Evolutionary conservation across 2,329 filamentous ascomycete genomes (phyloP).

Genomic region (Penicillium sp.): DNA sequence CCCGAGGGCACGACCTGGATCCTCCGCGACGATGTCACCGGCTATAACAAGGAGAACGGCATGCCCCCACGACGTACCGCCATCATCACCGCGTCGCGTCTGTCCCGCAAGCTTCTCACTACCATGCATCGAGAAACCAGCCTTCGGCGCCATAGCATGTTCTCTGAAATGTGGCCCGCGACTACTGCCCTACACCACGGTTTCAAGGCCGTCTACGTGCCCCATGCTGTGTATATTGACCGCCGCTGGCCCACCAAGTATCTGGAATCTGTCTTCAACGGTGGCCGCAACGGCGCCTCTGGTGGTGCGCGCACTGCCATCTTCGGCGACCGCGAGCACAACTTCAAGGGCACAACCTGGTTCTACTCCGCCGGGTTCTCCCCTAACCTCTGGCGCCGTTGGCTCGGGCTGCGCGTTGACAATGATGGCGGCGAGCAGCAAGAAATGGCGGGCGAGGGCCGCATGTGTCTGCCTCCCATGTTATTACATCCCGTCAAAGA

Average conservation of each 20-base stretch:
- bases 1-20: conserved; percentile 82
- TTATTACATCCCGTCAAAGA: conserved; percentile 83
- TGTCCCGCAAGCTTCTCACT: conserved; percentile 72
- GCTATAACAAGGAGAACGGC: conserved; percentile 64
- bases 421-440: conserved; percentile 74
- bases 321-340: conserved; percentile 82
- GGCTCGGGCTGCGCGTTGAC: conserved; percentile 77
- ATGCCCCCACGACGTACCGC: conserved; percentile 69
- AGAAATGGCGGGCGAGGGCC: conserved; percentile 68
- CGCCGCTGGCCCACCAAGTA: conserved; percentile 78
- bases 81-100: conserved; percentile 82
- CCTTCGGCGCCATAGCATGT: conserved; percentile 80
- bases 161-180: conserved; percentile 94
- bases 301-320: conserved; percentile 69
- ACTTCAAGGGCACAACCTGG: conserved; percentile 81
- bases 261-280: conserved; percentile 75
- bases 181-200: conserved; percentile 86
- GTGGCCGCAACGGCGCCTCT: conserved; percentile 66
- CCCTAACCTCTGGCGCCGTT: conserved; percentile 74
- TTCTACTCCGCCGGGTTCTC: conserved; percentile 86
- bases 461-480: conserved; percentile 90
- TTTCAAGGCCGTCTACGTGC: conserved; percentile 84
- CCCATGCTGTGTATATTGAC: conserved; percentile 84
- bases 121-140: conserved; percentile 90
- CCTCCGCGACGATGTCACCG: conserved; percentile 75